Evolutionary conservation across 306 rosid genomes (phyloP).

Genomic region (Prunus kanzakura): DNA sequence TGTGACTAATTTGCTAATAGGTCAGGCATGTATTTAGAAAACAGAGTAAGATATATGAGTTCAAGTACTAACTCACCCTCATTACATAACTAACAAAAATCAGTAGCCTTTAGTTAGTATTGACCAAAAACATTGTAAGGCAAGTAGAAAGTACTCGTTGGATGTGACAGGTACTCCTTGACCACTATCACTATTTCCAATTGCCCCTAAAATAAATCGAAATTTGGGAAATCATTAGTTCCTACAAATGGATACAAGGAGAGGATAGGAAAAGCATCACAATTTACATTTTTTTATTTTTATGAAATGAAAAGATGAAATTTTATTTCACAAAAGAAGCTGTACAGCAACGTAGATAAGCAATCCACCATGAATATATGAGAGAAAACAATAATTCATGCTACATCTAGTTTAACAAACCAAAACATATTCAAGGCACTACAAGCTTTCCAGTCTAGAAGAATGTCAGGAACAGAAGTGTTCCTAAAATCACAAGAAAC

Average conservation of each 20-base stretch:
- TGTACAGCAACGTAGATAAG: too few species aligned
- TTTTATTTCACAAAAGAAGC: too few species aligned
- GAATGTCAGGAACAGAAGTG: too few species aligned
- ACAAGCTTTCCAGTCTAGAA: too few species aligned
- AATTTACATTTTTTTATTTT: not conserved
- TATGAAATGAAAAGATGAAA: too few species aligned
- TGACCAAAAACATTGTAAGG: slow-evolving; percentile 35
- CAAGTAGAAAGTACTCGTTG: slow-evolving; percentile 51
- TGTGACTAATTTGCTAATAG: not conserved
- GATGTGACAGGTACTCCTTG: slow-evolving; percentile 28
- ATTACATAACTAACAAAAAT: slow-evolving; percentile 28
- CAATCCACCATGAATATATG: too few species aligned
- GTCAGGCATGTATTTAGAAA: not conserved
- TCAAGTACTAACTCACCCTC: slow-evolving; percentile 13
- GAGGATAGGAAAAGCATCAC: not conserved
- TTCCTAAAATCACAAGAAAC: too few species aligned
- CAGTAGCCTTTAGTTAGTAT: slow-evolving; percentile 27
- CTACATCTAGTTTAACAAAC: too few species aligned
- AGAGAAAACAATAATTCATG: too few species aligned
- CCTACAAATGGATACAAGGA: not conserved
- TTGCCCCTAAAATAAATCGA: slow-evolving; percentile 40
- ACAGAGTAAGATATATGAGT: slow-evolving; percentile 1
- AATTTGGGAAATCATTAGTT: slow-evolving; percentile 19
- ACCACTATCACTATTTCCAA: slow-evolving; percentile 37
- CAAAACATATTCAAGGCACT: too few species aligned